Base-by-base conservation (phyloP, 75 land plant genomes). In the Gnetum montanum region DNA sequence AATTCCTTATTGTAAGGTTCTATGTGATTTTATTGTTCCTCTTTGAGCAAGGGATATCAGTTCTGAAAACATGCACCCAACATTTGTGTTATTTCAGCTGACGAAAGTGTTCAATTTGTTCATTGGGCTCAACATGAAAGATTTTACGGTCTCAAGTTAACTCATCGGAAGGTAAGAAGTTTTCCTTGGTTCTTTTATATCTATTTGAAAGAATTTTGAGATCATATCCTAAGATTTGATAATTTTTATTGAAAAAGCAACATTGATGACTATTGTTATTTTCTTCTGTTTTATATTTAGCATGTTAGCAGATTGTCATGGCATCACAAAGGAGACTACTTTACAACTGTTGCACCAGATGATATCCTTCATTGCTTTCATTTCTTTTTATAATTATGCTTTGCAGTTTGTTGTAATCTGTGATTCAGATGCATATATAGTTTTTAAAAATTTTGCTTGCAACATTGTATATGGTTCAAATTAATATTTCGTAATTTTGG, bases 311-410 rank as follows among this genome's bases (percentile, higher is more conserved):
- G 22, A 28, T 61, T 94, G 11, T 81, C 84, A 60, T 94, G 98
- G 98, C 98, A 94, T 62, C 80, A 80, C 19, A 94, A 78, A 67
- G 98, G 98, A 54, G 98, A 94, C 68, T 94, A 94, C 54, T 78
- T 94, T 34, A 73, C 85, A 4, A 76, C 98, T 28, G 88, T 94
- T 37, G 72, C 88, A 68, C 98, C 91, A 37, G 76, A 70, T 77
- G 91, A 94, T 94, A 94, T 93, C 98, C 98, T 93, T 53, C 34
- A 36, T 20, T 34, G n/a, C 23, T 31, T 33, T 52, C 11, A 4
- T 52, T 31, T 19, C 11, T 4, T 53, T 34, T 12, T 34, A 23
- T 53, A 18, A 18, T 27, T 28, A 27, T n/a, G n/a, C 43, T 49
- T 12, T 15, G 1, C 29, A n/a, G 29, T 49, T 30, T 31, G 54